phyloP scores from a whole-genome alignment of 352 stramenopile genomes.

The Phytopythium montanum region DNA sequence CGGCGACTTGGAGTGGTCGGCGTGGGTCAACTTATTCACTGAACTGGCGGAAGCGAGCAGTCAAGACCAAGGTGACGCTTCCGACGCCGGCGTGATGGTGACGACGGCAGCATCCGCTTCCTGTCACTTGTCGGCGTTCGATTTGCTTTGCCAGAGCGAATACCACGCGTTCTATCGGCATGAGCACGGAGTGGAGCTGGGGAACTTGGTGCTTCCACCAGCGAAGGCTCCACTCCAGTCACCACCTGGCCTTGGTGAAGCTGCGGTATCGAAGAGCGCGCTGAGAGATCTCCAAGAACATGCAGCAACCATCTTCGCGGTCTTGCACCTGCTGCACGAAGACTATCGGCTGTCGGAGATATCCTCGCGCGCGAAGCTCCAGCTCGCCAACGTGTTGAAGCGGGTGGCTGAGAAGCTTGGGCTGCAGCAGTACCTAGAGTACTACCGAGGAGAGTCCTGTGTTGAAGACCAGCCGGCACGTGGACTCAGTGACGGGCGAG shows the following conservation, averaged over 20 bases:
- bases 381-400: conserved; percentile 33
- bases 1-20: background rate
- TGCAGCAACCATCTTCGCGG: conserved; percentile 28
- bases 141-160: conserved; percentile 31
- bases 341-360: conserved; percentile 54
- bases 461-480: background rate
- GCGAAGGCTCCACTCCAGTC: background rate
- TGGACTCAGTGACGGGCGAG: background rate
- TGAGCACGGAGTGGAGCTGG: conserved; percentile 37
- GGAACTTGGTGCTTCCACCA: conserved; percentile 25
- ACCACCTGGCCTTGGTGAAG: background rate
- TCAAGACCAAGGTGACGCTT: background rate
- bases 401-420: conserved; percentile 27
- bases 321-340: conserved; percentile 68
- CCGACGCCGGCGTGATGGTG: background rate
- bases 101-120: background rate
- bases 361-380: conserved; percentile 22
- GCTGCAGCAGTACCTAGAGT: conserved; percentile 31
- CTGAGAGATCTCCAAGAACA: background rate
- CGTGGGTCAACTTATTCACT: background rate
- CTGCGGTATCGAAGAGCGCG: background rate
- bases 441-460: conserved; percentile 44
- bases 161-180: conserved; percentile 46
- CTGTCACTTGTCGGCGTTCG: conserved; percentile 22
- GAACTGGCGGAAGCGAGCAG: background rate